phyloP scores from a whole-genome alignment of 2,329 filamentous ascomycete species.

The Diaporthe nobilis region DNA sequence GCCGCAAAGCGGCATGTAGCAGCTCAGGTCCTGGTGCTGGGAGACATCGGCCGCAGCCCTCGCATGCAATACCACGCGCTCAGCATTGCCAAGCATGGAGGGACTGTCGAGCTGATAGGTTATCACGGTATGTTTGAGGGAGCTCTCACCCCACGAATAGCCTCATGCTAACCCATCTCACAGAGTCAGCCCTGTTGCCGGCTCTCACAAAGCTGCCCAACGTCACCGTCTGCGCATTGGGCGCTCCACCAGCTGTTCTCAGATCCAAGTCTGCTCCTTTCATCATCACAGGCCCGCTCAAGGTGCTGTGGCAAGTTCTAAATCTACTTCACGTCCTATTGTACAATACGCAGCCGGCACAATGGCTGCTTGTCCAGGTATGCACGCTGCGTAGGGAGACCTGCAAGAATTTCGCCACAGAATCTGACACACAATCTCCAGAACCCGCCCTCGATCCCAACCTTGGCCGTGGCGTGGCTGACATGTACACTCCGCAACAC shows the following conservation, averaged over 20 bases:
- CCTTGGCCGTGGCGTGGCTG: conserved; percentile 81
- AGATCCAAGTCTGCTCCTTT: conserved; percentile 82
- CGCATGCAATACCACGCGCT: conserved; percentile 99
- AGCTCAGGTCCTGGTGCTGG: conserved; percentile 90
- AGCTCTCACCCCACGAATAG: neutral
- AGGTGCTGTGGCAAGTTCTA: conserved; percentile 86
- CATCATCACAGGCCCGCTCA: conserved; percentile 82
- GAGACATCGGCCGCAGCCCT: conserved; percentile 94
- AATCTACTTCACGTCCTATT: conserved; percentile 79
- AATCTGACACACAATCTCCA: conserved; percentile 54
- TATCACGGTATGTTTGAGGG: conserved; percentile 76
- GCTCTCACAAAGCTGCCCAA: conserved; percentile 78
- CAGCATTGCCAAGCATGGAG: conserved; percentile 87
- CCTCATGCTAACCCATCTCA: conserved; percentile 31
- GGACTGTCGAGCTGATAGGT: conserved; percentile 86
- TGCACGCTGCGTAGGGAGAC: conserved; percentile 34
- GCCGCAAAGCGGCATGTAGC: conserved; percentile 46
- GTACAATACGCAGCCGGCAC: conserved; percentile 80
- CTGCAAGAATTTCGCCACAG: neutral
- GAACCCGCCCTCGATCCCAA: conserved; percentile 96
- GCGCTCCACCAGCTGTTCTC: conserved; percentile 75
- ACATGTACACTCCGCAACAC: conserved; percentile 84
- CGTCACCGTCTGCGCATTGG: conserved; percentile 80
- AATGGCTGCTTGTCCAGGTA: conserved; percentile 89
- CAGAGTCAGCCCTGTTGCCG: conserved; percentile 78